Conservation (phyloP, 208 protist genomes). For the Kentomonas sorsogonicus region DNA sequence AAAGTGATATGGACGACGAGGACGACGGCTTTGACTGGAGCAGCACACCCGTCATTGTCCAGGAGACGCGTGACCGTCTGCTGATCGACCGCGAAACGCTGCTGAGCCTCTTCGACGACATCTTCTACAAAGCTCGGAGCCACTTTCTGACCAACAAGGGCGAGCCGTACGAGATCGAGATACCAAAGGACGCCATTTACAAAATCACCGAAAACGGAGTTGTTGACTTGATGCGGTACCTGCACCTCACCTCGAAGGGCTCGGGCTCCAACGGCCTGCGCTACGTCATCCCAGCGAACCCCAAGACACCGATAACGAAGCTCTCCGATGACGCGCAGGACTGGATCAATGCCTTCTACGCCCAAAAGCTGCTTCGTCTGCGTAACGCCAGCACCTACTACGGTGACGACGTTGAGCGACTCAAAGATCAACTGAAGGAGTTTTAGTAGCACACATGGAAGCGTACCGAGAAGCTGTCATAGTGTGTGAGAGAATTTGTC, state of each 20-base stretch:
- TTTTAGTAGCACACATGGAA: no score
- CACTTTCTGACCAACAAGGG: slow-evolving; percentile 45
- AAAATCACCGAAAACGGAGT: slow-evolving; percentile 17
- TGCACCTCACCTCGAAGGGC: slow-evolving; percentile 14
- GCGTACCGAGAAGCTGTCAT: no score
- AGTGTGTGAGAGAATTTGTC: no score
- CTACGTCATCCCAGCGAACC: slow-evolving; percentile 21
- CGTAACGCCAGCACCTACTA: slow-evolving; percentile 7
- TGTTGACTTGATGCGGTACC: slow-evolving; percentile 27
- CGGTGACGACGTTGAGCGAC: slow-evolving; percentile 9
- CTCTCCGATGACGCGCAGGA: slow-evolving; percentile 17
- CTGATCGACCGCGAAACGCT: slow-evolving; percentile 31
- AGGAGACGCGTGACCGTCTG: slow-evolving; percentile 44
- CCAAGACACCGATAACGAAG: slow-evolving; percentile 22
- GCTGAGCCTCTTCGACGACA: slow-evolving; percentile 47
- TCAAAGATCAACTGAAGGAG: no score
- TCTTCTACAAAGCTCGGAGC: slow-evolving; percentile 69
- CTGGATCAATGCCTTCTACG: slow-evolving; percentile 20
- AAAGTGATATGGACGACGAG: background rate
- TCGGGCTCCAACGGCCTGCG: slow-evolving; percentile 9
- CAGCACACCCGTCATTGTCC: slow-evolving; percentile 18
- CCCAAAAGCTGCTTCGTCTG: slow-evolving; percentile 2
- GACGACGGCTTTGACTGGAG: slow-evolving; percentile 32
- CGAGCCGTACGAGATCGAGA: slow-evolving; percentile 33
- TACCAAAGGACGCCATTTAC: slow-evolving; percentile 16